These are phyloP conservation scores for Calonectria crousiana DNA, from an alignment of 2,329 filamentous ascomycete species.

Conservation along the genomic window DNA sequence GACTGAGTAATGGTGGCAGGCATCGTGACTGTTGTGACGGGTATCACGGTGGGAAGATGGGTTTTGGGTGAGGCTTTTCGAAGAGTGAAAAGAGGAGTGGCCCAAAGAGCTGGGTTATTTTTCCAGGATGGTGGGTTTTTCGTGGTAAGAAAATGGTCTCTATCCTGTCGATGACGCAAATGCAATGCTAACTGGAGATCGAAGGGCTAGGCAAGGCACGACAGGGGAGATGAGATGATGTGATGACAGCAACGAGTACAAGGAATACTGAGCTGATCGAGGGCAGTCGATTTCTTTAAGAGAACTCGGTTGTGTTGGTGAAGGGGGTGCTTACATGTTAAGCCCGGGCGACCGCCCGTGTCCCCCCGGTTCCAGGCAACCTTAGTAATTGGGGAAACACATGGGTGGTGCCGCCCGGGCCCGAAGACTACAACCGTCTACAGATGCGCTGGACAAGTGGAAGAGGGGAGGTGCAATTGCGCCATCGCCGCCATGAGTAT, in stretches of 20 bases:
- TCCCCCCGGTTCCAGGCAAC: slow-evolving; percentile 35
- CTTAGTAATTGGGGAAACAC: slow-evolving; percentile 44
- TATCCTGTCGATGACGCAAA: slow-evolving; percentile 40
- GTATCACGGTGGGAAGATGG: slow-evolving; percentile 20
- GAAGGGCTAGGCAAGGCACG: slow-evolving; percentile 35
- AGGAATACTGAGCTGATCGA: slow-evolving; percentile 35
- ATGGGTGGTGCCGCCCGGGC: slow-evolving; percentile 34
- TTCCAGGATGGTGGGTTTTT: slow-evolving; percentile 1
- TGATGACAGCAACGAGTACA: slow-evolving; percentile 33
- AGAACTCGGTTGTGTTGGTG: slow-evolving; percentile 34
- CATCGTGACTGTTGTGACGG: slow-evolving; percentile 47
- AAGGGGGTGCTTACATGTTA: slow-evolving; percentile 42
- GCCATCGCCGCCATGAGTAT: slow-evolving; percentile 51
- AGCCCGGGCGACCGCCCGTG: slow-evolving; percentile 46
- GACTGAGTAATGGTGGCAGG: slow-evolving; percentile 52
- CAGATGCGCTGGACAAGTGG: slow-evolving; percentile 36
- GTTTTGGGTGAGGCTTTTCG: slow-evolving; percentile 38
- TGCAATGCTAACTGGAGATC: slow-evolving; percentile 39
- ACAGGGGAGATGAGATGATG: slow-evolving; percentile 31
- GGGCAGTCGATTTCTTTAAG: slow-evolving; percentile 44
- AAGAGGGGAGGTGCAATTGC: slow-evolving; percentile 49
- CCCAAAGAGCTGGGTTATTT: slow-evolving; percentile 28
- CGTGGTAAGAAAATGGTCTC: slow-evolving; percentile 9
- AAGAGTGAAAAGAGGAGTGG: slow-evolving; percentile 29
- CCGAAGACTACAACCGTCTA: slow-evolving; percentile 32